These are phyloP conservation scores for Candida ficus DNA, from an alignment of 805 yeast species.

Conservation along the genomic window DNA sequence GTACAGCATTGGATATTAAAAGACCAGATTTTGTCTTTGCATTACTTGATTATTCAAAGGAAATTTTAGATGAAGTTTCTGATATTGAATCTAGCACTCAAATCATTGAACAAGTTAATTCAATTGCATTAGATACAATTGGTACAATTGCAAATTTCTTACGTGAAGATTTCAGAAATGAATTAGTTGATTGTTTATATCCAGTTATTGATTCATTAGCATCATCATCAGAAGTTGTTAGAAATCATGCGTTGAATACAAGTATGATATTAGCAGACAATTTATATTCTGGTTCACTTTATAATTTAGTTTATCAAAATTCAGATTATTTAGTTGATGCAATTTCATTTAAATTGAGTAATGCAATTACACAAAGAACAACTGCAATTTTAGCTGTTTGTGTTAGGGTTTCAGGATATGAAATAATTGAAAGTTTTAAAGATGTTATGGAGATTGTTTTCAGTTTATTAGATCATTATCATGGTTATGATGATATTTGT, in stretches of 20 bases:
- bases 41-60: constrained; percentile 37
- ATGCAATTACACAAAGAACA: constrained; percentile 69
- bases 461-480: constrained; percentile 74
- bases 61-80: constrained; percentile 33
- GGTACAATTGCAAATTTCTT: constrained; percentile 27
- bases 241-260: constrained; percentile 50
- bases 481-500: constrained; percentile 70
- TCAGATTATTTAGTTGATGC: constrained; percentile 79
- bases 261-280: constrained; percentile 43
- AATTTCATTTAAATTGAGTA: constrained; percentile 62
- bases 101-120: constrained; percentile 14
- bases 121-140: constrained; percentile 43
- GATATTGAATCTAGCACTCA: constrained; percentile 11
- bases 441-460: constrained; percentile 76
- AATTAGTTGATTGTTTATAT: constrained; percentile 65
- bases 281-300: constrained; percentile 53
- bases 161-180: constrained; percentile 30
- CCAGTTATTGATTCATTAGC: constrained; percentile 73
- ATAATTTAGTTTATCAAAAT: constrained; percentile 54
- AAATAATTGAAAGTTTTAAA: constrained; percentile 56
- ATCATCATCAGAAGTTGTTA: constrained; percentile 38
- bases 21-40: constrained; percentile 25
- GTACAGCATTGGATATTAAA: constrained; percentile 11
- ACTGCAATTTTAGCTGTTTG: constrained; percentile 66
- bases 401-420: constrained; percentile 63